A percentile compares a stretch with the other conserved stretches of the same genome.
These are phyloP conservation scores for Rhynchospora pubera DNA, from an alignment of 176 grass and related monocot genomes.

Conservation along the genomic window DNA sequence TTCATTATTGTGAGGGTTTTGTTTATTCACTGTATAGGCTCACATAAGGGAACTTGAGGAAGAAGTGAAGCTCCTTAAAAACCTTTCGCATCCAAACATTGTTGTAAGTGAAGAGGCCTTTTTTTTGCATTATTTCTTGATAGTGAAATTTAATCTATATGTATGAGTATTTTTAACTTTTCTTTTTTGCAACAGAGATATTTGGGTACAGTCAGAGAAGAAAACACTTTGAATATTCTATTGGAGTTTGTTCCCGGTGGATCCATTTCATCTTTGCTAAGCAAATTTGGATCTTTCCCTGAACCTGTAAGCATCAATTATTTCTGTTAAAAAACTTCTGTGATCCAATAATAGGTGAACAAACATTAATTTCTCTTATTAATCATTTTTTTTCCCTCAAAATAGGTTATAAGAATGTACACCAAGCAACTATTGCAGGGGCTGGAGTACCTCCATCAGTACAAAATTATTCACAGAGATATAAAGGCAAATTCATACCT, in stretches of 20 bases:
- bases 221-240: slow-evolving; percentile 82
- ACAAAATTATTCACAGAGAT: slow-evolving; percentile 97
- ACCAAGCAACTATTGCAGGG: slow-evolving; percentile 90
- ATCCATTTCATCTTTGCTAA: slow-evolving; percentile 90
- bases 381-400: slow-evolving; percentile 8
- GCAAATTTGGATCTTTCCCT: slow-evolving; percentile 87
- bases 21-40: slow-evolving; percentile 40
- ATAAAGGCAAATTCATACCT: slow-evolving; percentile 58
- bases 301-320: slow-evolving; percentile 62
- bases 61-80: slow-evolving; percentile 97
- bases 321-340: neutral
- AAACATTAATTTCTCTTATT: slow-evolving; percentile 14
- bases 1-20: neutral
- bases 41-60: slow-evolving; percentile 94
- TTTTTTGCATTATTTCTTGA: neutral
- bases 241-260: slow-evolving; percentile 96
- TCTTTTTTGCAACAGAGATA: slow-evolving; percentile 58
- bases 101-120: slow-evolving; percentile 52
- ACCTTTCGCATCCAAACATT: slow-evolving; percentile 86
- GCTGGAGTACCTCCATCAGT: slow-evolving; percentile 89
- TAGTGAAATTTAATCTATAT: neutral
- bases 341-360: neutral
- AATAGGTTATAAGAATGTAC: slow-evolving; percentile 97
- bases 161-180: neutral
- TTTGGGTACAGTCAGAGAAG: slow-evolving; percentile 82